Evolutionary conservation across 1,139 yeast genomes (phyloP).

Genomic region (Protomyces arabidopsidicola): DNA sequence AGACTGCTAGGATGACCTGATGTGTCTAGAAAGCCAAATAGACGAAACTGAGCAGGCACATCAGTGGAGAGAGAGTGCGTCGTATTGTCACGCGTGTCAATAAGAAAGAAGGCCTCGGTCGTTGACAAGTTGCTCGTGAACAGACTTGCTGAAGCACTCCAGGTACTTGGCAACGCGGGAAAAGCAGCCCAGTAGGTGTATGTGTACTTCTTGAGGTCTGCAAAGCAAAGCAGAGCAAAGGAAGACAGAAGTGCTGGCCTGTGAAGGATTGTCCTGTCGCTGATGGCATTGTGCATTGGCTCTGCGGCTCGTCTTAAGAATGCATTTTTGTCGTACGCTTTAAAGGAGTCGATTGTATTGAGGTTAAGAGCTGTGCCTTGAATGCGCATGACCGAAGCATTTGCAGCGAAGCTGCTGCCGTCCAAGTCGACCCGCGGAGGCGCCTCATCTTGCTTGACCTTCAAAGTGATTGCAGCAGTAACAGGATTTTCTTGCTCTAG

Average conservation of each 20-base stretch:
- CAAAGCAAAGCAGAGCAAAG: constrained; percentile 64
- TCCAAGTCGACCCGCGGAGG: constrained; percentile 41
- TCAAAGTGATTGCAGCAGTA: constrained; percentile 45
- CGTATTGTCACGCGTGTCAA: neutral
- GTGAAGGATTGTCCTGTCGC: constrained; percentile 38
- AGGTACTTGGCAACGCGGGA: constrained; percentile 50
- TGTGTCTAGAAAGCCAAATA: constrained; percentile 59
- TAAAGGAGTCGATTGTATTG: constrained; percentile 84
- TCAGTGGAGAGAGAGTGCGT: neutral
- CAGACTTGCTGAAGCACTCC: neutral
- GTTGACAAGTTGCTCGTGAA: neutral
- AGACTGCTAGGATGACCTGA: constrained; percentile 45
- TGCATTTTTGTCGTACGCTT: constrained; percentile 55
- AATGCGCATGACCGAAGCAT: constrained; percentile 33
- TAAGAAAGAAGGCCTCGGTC: constrained; percentile 17
- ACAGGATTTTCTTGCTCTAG: constrained; percentile 49
- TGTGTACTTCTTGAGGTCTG: constrained; percentile 82
- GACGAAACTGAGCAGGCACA: constrained; percentile 3
- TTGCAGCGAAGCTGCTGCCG: constrained; percentile 30
- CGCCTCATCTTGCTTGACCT: constrained; percentile 43
- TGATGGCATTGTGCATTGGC: constrained; percentile 36
- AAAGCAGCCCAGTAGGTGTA: constrained; percentile 87
- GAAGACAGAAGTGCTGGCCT: constrained; percentile 46
- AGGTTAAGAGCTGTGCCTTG: constrained; percentile 54
- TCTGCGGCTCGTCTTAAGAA: constrained; percentile 37